Evolutionary conservation across 805 yeast species (phyloP), one percentile per base, ranked within the genome.

Genomic region (Suhomyces sp.): DNA sequence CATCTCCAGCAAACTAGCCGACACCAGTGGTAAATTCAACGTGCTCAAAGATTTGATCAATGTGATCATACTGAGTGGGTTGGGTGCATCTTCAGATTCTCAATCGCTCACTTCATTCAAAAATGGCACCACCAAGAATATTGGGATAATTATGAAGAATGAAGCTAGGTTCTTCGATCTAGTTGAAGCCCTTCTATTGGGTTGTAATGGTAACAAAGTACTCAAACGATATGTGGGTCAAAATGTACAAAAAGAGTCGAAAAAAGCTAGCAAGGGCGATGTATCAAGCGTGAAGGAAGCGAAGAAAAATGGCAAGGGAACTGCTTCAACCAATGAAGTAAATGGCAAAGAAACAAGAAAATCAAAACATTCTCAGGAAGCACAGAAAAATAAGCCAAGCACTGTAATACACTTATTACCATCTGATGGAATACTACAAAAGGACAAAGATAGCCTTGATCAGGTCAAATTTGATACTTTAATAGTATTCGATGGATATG

Each of bases 1-100:
- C 50, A 76, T 80, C 39, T 85, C 93, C 6, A 64, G 63, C 30
- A 76, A 85, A 56, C 53, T 88, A 31, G 79, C 81, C 4, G 87
- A 83, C 29, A 81, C 91, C 1, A 79, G 88, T 56, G 95, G 95
- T 12, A 91, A 90, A 56, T 88, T 91, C 59, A 70, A 73, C 39
- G 85, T 82, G 2, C 58, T 91, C 42, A 72, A 70, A 35, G 83
- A 81, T 51, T 55, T 91, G 31, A 54, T 88, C 15, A 70, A 75
- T 19, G 72, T 84, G 15, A 60, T 84, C 6, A 66, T 70, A 19
- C 47, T 36, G 19, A 58, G 60, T 13, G 28, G 28, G 6, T n/a
- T n/a, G n/a, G n/a, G n/a, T n/a, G n/a, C n/a, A n/a, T 16, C 6
- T 14, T 9, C 19, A 4, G 17, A 9, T 4, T 13, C 13, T 5